Evolutionary conservation across 768 basidiomycete genomes (phyloP).

Genomic region (Lentinula raphanica): DNA sequence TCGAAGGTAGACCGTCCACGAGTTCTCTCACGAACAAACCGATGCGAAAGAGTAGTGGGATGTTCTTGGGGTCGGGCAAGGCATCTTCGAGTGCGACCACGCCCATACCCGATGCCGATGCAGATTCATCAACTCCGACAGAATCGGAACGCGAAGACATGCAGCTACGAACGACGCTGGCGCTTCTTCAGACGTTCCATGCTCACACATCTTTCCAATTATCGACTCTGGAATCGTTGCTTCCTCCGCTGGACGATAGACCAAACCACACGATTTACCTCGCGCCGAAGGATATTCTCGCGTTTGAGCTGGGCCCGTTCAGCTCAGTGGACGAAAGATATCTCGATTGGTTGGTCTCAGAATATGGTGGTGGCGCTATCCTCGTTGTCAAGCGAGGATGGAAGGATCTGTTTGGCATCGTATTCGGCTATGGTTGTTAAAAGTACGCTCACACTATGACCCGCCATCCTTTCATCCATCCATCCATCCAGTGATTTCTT

Average conservation of each 20-base stretch:
- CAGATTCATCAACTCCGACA: conserved; percentile 1
- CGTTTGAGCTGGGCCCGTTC: conserved; percentile 70
- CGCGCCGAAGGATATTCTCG: conserved; percentile 56
- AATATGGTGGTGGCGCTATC: conserved; percentile 48
- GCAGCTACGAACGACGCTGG: conserved; percentile 45
- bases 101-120: conserved; percentile 18
- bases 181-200: conserved; percentile 65
- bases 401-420: conserved; percentile 42
- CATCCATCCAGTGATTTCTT: background rate
- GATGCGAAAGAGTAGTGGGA: conserved; percentile 40
- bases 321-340: conserved; percentile 70
- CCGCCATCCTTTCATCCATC: background rate
- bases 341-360: conserved; percentile 69
- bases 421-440: conserved; percentile 34
- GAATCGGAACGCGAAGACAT: conserved; percentile 21
- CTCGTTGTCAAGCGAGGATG: conserved; percentile 43
- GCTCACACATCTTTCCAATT: conserved; percentile 57
- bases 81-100: conserved; percentile 20
- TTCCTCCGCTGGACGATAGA: conserved; percentile 17
- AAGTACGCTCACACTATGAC: background rate
- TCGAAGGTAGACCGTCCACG: conserved; percentile 52
- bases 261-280: conserved; percentile 34
- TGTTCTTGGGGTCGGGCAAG: conserved; percentile 43
- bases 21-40: conserved; percentile 29
- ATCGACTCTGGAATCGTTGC: conserved; percentile 36